Conservation (phyloP, 345 rosid genomes). For the Ailanthus altissimus region DNA sequence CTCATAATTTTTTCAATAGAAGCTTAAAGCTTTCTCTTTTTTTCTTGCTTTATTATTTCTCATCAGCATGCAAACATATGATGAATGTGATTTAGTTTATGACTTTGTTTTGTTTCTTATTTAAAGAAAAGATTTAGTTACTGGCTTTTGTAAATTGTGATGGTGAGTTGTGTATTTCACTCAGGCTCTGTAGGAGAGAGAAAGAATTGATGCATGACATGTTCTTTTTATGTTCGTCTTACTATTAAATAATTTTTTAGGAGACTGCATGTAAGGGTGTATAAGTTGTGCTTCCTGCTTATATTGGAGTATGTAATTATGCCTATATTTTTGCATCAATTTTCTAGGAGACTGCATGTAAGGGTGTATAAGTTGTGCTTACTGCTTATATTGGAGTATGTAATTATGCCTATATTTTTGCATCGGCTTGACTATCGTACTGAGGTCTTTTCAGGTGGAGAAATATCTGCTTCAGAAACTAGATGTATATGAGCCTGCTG, state of each 20-base stretch:
- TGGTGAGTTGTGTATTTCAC: neutral
- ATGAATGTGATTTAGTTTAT: neutral
- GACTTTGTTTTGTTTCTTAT: too few species aligned
- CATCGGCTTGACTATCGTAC: conserved; percentile 12
- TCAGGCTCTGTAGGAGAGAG: neutral
- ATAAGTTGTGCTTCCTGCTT: neutral
- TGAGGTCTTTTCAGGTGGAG: conserved; percentile 53
- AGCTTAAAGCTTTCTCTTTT: neutral
- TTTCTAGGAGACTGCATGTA: neutral
- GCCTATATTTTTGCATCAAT: neutral
- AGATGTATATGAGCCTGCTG: conserved; percentile 75
- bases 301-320: neutral
- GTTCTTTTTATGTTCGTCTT: neutral
- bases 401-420: neutral
- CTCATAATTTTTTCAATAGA: neutral
- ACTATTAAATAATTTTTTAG: neutral
- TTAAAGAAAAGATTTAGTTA: neutral
- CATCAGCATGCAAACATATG: neutral
- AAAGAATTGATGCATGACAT: neutral
- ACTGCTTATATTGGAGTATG: neutral
- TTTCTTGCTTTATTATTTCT: neutral
- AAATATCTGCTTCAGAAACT: conserved; percentile 78
- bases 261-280: neutral
- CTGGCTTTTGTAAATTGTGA: neutral
- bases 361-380: neutral